Conservation (phyloP, 2,329 filamentous ascomycete genomes). For the Stenocarpella maydis region DNA sequence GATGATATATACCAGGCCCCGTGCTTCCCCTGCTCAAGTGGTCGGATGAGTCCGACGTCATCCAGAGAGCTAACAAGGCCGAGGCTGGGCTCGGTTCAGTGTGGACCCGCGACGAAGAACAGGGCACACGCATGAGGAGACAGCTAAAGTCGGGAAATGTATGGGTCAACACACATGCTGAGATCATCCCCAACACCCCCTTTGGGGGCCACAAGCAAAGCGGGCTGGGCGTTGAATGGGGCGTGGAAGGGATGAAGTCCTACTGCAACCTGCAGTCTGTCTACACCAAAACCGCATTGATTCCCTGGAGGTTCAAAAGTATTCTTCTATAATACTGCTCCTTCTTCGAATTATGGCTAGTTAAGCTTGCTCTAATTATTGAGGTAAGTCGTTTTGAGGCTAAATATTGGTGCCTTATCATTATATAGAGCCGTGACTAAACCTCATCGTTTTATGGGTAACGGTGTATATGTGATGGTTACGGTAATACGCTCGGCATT, state of each 20-base stretch:
- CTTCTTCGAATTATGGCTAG: not conserved
- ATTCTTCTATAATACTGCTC: too few relatives aligned
- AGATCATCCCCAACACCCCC: constrained; percentile 47
- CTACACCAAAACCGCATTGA: not conserved
- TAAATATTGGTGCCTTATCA: too few relatives aligned
- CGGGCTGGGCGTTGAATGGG: constrained; percentile 57
- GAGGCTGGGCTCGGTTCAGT: constrained; percentile 62
- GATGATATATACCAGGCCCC: constrained; percentile 65
- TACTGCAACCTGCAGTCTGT: constrained; percentile 41
- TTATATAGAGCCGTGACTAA: too few relatives aligned
- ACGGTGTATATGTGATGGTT: too few relatives aligned
- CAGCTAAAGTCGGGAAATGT: constrained; percentile 62
- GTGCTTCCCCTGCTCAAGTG: constrained; percentile 56
- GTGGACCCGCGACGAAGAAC: constrained; percentile 58
- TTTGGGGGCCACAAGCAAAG: constrained; percentile 62
- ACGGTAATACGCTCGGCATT: too few relatives aligned
- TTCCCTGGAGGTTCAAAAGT: too few relatives aligned
- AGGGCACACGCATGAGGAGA: constrained; percentile 55
- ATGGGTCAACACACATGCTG: constrained; percentile 61
- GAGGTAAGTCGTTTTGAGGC: not conserved
- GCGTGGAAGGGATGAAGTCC: constrained; percentile 46
- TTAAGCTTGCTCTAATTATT: not conserved
- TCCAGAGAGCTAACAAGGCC: constrained; percentile 56
- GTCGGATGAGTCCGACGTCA: constrained; percentile 55
- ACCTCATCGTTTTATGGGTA: not conserved